Evolutionary conservation across 2,329 filamentous ascomycete species (phyloP).

Genomic region (Epichloe elymi): DNA sequence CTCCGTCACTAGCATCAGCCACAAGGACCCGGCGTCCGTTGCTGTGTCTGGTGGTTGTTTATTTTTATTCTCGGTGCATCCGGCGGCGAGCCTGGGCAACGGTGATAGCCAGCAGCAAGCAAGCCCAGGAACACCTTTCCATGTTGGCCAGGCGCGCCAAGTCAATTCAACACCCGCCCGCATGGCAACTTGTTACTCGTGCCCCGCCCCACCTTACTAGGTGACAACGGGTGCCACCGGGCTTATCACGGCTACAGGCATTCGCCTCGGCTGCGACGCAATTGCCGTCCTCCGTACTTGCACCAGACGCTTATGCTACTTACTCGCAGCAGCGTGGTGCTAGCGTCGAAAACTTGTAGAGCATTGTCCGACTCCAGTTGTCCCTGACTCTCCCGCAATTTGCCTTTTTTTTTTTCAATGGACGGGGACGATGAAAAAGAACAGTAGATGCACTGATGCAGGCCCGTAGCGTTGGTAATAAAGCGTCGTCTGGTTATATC

Average conservation of each 20-base stretch:
- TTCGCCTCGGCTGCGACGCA: not conserved
- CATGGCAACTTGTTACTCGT: too few species aligned
- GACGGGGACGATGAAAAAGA: too few species aligned
- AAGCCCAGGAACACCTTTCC: not conserved
- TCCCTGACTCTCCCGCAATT: not conserved
- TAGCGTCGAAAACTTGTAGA: not conserved
- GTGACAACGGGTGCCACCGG: not conserved
- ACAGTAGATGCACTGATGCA: too few species aligned
- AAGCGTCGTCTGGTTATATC: too few species aligned
- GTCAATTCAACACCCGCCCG: too few species aligned
- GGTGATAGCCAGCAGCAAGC: not conserved
- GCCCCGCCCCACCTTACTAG: not conserved
- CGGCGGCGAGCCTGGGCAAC: too few species aligned
- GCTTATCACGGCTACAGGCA: not conserved
- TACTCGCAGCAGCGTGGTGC: too few species aligned
- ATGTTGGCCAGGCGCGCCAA: not conserved
- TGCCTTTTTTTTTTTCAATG: not conserved
- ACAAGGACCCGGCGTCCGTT: not conserved
- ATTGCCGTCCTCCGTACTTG: not conserved
- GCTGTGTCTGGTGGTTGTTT: not conserved
- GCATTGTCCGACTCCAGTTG: not conserved
- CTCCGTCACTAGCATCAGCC: too few species aligned
- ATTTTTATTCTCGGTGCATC: too few species aligned
- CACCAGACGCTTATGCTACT: not conserved
- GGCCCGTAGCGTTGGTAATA: too few species aligned